These are phyloP conservation scores for Acanthamoeba castellanii DNA, from an alignment of 208 protist species.

Conservation along the genomic window DNA sequence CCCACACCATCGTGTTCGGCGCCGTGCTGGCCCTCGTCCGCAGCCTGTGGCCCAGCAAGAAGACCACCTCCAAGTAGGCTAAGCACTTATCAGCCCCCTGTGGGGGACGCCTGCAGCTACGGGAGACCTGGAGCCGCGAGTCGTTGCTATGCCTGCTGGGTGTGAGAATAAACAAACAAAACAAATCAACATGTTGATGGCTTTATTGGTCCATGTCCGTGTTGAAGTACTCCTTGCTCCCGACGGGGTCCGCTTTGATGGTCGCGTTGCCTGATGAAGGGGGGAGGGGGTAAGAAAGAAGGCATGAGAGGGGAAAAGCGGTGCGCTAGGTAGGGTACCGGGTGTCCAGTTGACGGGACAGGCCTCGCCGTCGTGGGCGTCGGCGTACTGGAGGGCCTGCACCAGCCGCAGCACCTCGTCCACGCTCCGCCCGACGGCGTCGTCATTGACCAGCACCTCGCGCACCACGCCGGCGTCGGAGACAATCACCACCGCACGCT, in stretches of 20 bases:
- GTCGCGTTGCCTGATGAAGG: conserved; percentile 79
- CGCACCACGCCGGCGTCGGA: conserved; percentile 92
- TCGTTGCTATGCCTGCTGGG: too few relatives aligned
- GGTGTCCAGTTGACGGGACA: conserved; percentile 95
- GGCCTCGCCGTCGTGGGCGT: conserved; percentile 92
- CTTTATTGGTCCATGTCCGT: conserved; percentile 20
- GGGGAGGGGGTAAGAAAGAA: not conserved
- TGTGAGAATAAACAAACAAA: too few relatives aligned
- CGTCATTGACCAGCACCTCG: conserved; percentile 95
- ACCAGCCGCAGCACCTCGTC: conserved; percentile 95
- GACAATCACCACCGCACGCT: conserved; percentile 95
- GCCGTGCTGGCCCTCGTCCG: conserved; percentile 45
- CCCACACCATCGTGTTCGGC: conserved; percentile 66
- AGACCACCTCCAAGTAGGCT: not conserved
- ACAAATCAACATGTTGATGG: too few relatives aligned
- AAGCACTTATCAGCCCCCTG: not conserved
- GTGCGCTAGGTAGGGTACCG: conserved; percentile 76
- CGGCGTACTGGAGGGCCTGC: conserved; percentile 95
- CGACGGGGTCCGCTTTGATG: conserved; percentile 96
- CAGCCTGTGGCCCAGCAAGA: conserved; percentile 55
- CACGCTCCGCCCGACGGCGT: conserved; percentile 94
- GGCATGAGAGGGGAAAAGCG: too few relatives aligned
- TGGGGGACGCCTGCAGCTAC: not conserved
- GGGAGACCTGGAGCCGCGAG: not conserved
- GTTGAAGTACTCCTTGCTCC: conserved; percentile 60